A percentile compares a stretch with the other conserved stretches of the same genome.
phyloP scores from a whole-genome alignment of 1,284 basidiomycete genomes.

The Veloboletus limbatus region DNA sequence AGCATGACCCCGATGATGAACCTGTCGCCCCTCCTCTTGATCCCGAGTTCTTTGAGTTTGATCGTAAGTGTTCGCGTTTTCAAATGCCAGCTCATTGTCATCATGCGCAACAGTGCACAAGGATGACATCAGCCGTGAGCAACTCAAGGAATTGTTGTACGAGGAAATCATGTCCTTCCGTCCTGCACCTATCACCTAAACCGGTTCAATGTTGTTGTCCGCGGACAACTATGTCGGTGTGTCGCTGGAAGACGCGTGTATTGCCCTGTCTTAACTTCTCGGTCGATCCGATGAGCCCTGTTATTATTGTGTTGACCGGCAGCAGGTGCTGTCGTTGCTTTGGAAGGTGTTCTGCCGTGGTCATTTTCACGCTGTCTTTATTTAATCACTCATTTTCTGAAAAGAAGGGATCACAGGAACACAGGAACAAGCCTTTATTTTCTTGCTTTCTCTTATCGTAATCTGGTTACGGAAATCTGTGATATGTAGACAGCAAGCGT shows the following conservation, averaged over 20 bases:
- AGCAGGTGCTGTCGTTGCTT: neutral
- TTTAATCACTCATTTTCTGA: neutral
- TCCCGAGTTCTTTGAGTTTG: slow-evolving; percentile 92
- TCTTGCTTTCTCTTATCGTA: slow-evolving; percentile 9
- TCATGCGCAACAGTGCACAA: slow-evolving; percentile 67
- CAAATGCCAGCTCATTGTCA: neutral
- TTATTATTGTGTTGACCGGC: neutral
- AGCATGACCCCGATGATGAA: slow-evolving; percentile 93
- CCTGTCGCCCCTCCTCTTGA: slow-evolving; percentile 88
- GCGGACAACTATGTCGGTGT: slow-evolving; percentile 1
- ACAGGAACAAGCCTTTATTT: neutral
- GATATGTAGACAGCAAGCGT: slow-evolving; percentile 4
- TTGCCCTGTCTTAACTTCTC: slow-evolving; percentile 6
- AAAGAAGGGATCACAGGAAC: slow-evolving; percentile 5
- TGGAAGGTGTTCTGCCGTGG: neutral
- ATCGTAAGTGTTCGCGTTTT: slow-evolving; percentile 40
- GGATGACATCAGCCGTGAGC: slow-evolving; percentile 87
- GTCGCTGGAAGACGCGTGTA: slow-evolving; percentile 8
- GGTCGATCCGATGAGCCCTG: neutral
- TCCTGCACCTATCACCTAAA: slow-evolving; percentile 56
- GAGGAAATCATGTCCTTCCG: slow-evolving; percentile 80
- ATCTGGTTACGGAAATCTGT: slow-evolving; percentile 9
- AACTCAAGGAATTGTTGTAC: slow-evolving; percentile 66
- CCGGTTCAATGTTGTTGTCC: neutral
- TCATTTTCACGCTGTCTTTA: slow-evolving; percentile 3